phyloP scores from a whole-genome alignment of 805 yeast genomes.

The Torulaspora maleeae region DNA sequence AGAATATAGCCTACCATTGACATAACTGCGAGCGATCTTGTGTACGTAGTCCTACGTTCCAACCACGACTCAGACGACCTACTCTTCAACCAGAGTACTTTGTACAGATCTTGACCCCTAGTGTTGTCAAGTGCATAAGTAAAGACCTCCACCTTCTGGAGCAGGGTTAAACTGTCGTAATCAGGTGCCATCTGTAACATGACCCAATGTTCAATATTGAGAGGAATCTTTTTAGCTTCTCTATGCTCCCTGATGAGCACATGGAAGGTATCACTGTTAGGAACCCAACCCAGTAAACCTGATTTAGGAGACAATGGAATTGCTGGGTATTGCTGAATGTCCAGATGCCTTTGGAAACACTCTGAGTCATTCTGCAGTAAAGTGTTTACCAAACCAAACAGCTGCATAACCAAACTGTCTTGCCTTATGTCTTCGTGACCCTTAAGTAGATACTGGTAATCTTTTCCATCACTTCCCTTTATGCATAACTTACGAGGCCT shows the following conservation, averaged over 20 bases:
- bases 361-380: slow-evolving; percentile 85
- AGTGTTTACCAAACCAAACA: slow-evolving; percentile 92
- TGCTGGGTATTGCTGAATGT: slow-evolving; percentile 87
- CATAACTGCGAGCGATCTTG: slow-evolving; percentile 95
- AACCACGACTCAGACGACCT: slow-evolving; percentile 97
- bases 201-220: slow-evolving; percentile 90
- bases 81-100: slow-evolving; percentile 93
- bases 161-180: slow-evolving; percentile 79
- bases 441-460: slow-evolving; percentile 74
- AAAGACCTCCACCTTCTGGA: slow-evolving; percentile 94
- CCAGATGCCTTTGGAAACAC: slow-evolving; percentile 92
- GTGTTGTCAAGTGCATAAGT: slow-evolving; percentile 94
- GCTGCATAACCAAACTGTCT: slow-evolving; percentile 95
- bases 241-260: slow-evolving; percentile 87
- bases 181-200: slow-evolving; percentile 98
- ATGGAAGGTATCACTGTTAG: slow-evolving; percentile 95
- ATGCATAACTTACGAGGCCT: slow-evolving; percentile 83
- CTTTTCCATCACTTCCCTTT: slow-evolving; percentile 87
- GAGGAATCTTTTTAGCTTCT: slow-evolving; percentile 79
- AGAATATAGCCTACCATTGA: slow-evolving; percentile 97
- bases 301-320: slow-evolving; percentile 95
- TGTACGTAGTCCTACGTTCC: slow-evolving; percentile 93
- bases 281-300: slow-evolving; percentile 97
- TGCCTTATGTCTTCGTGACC: slow-evolving; percentile 99
- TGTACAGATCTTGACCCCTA: slow-evolving; percentile 91